Evolutionary conservation across 805 yeast genomes (phyloP).

Genomic region (Candida montana): DNA sequence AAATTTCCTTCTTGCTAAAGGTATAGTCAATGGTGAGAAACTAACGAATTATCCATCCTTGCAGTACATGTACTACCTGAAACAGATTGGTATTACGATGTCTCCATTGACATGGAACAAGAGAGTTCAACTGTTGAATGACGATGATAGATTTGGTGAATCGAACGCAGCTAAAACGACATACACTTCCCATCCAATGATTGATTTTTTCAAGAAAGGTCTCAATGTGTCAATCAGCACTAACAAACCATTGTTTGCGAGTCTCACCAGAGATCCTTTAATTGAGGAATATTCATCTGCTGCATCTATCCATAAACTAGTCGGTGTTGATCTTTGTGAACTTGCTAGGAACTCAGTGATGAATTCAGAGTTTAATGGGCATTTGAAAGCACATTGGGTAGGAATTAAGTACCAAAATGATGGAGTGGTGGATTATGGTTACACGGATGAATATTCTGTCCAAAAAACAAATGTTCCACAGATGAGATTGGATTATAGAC

Average conservation of each 20-base stretch:
- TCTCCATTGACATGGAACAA: conserved; percentile 28
- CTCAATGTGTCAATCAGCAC: conserved; percentile 22
- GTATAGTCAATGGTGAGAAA: conserved; percentile 24
- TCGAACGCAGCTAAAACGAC: conserved; percentile 4
- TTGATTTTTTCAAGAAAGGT: conserved; percentile 23
- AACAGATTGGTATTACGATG: conserved; percentile 26
- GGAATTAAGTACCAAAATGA: conserved; percentile 17
- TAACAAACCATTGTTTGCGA: conserved; percentile 23
- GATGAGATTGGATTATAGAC: conserved; percentile 24
- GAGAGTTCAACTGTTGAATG: conserved; percentile 18
- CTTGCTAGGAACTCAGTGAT: conserved; percentile 24
- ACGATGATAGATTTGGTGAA: conserved; percentile 19
- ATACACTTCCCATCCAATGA: conserved; percentile 21
- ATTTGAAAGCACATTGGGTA: conserved; percentile 25
- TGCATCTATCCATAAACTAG: conserved; percentile 22
- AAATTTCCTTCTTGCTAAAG: conserved; percentile 19
- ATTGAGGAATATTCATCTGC: conserved; percentile 26
- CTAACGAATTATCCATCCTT: conserved; percentile 20
- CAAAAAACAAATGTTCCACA: conserved; percentile 25
- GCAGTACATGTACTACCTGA: conserved; percentile 23
- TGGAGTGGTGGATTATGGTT: conserved; percentile 7
- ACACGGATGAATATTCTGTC: conserved; percentile 21
- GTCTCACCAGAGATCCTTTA: conserved; percentile 25
- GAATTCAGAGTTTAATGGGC: conserved; percentile 22
- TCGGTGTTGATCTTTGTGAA: conserved; percentile 25